These are phyloP conservation scores for Coccomyxa subellipsoidea DNA, from an alignment of 163 green algal species.

Conservation along the genomic window DNA sequence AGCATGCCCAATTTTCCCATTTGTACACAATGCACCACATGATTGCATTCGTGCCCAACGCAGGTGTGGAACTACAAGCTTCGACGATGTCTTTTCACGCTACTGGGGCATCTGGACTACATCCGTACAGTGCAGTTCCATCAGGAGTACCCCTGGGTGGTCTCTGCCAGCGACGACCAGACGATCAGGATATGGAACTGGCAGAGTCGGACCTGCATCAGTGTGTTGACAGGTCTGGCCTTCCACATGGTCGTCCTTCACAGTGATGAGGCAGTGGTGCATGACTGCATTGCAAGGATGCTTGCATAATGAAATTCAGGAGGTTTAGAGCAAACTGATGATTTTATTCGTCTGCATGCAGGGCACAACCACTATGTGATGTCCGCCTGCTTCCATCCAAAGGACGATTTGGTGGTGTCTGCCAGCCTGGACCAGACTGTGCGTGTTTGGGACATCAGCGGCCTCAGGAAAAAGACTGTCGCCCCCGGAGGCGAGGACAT, in stretches of 20 bases:
- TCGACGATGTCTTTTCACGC: conserved; percentile 90
- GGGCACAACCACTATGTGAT: conserved; percentile 99
- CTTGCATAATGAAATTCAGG: too few relatives aligned
- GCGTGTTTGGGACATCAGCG: conserved; percentile 97
- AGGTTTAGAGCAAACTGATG: background rate
- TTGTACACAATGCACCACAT: background rate
- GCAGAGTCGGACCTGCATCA: conserved; percentile 89
- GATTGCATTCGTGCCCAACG: background rate
- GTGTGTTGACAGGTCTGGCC: conserved; percentile 91
- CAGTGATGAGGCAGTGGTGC: too few relatives aligned
- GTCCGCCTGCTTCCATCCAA: conserved; percentile 97
- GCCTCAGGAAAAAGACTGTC: conserved; percentile 93
- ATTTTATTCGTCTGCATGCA: background rate
- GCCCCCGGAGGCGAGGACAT: conserved; percentile 79
- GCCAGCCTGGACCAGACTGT: conserved; percentile 97
- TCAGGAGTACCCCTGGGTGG: conserved; percentile 94
- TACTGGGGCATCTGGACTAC: conserved; percentile 99
- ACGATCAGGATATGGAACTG: conserved; percentile 99
- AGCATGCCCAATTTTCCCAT: background rate
- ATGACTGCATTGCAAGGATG: too few relatives aligned
- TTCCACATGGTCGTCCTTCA: background rate
- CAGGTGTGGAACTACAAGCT: conserved; percentile 43
- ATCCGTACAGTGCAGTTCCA: conserved; percentile 92
- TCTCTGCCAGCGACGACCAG: conserved; percentile 94
- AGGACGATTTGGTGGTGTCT: conserved; percentile 97